A percentile compares a stretch with the other conserved stretches of the same genome.
These are phyloP conservation scores for Suillus tomentosus DNA, from an alignment of 768 basidiomycete genomes.

Conservation along the genomic window DNA sequence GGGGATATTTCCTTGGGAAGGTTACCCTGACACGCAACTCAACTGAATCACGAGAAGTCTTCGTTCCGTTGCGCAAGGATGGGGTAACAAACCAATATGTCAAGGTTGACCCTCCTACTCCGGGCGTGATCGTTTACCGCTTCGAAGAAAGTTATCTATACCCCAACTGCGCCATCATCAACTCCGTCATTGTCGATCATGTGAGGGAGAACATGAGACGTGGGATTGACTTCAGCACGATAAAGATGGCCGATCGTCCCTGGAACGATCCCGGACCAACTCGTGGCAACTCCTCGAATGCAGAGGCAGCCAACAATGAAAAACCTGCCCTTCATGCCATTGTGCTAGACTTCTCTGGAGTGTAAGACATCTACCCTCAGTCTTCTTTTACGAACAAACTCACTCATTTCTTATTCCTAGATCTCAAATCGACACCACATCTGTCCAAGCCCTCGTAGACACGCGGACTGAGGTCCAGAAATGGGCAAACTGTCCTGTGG, in stretches of 20 bases:
- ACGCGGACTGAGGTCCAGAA: conserved; percentile 84
- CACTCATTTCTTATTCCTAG: conserved; percentile 37
- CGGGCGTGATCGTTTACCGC: conserved; percentile 90
- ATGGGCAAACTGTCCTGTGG: conserved; percentile 77
- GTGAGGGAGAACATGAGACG: conserved; percentile 78
- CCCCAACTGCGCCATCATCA: conserved; percentile 72
- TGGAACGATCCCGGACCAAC: conserved; percentile 93
- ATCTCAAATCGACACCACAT: conserved; percentile 89
- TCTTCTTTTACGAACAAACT: not conserved
- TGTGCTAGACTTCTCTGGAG: conserved; percentile 87
- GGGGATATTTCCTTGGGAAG: conserved; percentile 89
- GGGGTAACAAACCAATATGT: conserved; percentile 69
- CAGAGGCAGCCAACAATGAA: conserved; percentile 50
- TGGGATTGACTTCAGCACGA: conserved; percentile 69
- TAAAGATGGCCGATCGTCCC: conserved; percentile 68
- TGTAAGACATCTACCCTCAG: conserved; percentile 46
- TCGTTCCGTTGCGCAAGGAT: conserved; percentile 68
- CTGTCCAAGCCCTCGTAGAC: conserved; percentile 89
- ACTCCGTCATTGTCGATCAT: conserved; percentile 75
- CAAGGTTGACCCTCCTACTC: conserved; percentile 73
- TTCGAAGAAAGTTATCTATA: conserved; percentile 90
- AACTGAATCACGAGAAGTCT: conserved; percentile 67
- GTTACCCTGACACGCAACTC: conserved; percentile 53
- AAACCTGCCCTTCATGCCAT: conserved; percentile 80
- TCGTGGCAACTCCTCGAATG: conserved; percentile 47